Evolutionary conservation across 768 basidiomycete genomes (phyloP).

Genomic region (Dacryopinax spathularia): DNA sequence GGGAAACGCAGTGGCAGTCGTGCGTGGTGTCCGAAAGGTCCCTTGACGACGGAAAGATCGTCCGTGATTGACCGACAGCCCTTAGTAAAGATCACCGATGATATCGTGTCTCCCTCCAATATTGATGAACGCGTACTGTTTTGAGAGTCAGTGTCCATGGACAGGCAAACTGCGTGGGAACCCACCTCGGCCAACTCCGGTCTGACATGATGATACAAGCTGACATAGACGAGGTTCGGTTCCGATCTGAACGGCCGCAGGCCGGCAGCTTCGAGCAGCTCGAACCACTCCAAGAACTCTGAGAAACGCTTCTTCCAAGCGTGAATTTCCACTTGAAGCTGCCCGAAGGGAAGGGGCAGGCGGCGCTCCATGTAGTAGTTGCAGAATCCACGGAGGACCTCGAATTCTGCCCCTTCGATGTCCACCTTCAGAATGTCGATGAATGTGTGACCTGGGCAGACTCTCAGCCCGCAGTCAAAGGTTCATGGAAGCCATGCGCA

Average conservation of each 20-base stretch:
- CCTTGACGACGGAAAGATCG: too few relatives aligned
- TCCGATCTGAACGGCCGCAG: background rate
- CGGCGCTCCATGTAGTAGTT: conserved; percentile 10
- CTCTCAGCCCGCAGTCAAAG: background rate
- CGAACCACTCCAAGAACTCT: background rate
- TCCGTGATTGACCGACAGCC: too few relatives aligned
- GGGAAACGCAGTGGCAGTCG: too few relatives aligned
- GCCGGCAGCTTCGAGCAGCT: background rate
- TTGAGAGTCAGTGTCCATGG: background rate
- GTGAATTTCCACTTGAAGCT: conserved; percentile 12
- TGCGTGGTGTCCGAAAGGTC: too few relatives aligned
- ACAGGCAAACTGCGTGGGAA: background rate
- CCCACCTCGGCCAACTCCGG: conserved; percentile 9
- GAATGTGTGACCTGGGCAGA: conserved; percentile 7
- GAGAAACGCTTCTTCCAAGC: conserved; percentile 9
- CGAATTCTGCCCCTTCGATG: background rate
- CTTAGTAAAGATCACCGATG: conserved; percentile 5
- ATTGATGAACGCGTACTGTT: conserved; percentile 12
- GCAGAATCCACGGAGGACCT: conserved; percentile 7
- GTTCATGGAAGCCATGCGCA: conserved; percentile 15
- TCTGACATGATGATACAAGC: background rate
- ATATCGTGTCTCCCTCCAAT: conserved; percentile 8
- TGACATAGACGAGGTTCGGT: conserved; percentile 9
- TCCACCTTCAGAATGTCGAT: conserved; percentile 14
- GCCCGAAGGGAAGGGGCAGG: conserved; percentile 11